Base-by-base conservation (phyloP, 129 eudicot genomes). In the Pittosporum tobira region DNA sequence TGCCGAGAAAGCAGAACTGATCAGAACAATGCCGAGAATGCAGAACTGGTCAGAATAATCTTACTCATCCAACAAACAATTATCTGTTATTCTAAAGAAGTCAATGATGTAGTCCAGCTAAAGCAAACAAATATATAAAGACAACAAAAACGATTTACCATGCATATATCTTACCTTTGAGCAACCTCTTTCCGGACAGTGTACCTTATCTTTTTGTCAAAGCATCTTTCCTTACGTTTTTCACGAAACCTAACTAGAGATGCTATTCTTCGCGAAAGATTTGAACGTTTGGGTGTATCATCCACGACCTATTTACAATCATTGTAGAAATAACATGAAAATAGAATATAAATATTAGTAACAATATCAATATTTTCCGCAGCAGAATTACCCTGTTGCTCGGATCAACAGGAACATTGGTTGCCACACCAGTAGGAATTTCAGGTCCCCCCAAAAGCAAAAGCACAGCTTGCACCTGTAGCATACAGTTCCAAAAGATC, bases 391-490 rank as follows among this genome's bases (percentile, higher is more conserved):
- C 80, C 77, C 59, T 71, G 57, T 37, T 69, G 36, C 48, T 73
- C 25, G 47, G 63, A 24, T 53, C 73, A 53, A 60, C 71, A 6
- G 79, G 77, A 22, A 68, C 64, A 19, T 77, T 81, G 16, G 72
- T 56, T 29, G 83, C 75, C 5, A 65, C 77, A 46, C 67, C 72
- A 15, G 68, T 62, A 28, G 88, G 77, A 11, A 61, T 61, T 50
- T 85, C 94, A 58, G 45, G 56, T 18, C 86, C 83, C 47, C 94
- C 94, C 66, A 85, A 64, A 9, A 85, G 85, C 64, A 81, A 73
- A 54, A 85, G 63, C 47, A 85, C 94, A 5, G 88, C 85, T 70
- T 85, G 88, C 71, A 85, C 94, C 94, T 85, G 65, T 22, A 24
- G 45, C 28, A 36, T 23, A 15, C 58, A 59, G 36, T 49, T 60